A percentile compares a stretch with the other conserved stretches of the same genome.
Conservation (phyloP, 257 asterid genomes). For the Ehretia macrophylla region DNA sequence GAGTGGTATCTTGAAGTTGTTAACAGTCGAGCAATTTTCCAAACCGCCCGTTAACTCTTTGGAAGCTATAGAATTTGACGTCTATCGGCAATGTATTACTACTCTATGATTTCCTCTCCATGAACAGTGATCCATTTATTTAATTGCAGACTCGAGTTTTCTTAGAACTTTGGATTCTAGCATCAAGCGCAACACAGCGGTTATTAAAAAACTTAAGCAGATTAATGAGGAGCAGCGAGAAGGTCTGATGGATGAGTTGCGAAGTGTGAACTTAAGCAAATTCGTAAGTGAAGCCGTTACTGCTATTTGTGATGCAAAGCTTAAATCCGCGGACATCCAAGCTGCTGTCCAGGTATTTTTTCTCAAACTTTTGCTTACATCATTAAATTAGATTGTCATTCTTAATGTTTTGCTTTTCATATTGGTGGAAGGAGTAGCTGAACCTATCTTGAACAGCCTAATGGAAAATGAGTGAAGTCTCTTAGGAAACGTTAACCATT, state of each 20-base stretch:
- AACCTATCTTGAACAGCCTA: no score
- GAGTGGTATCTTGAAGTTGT: no score
- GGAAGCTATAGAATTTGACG: not conserved
- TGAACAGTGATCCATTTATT: conserved; percentile 18
- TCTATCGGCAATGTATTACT: not conserved
- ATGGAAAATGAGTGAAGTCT: not conserved
- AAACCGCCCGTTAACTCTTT: no score
- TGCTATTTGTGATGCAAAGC: conserved; percentile 95
- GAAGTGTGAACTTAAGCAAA: conserved; percentile 90
- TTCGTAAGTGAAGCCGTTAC: conserved; percentile 98
- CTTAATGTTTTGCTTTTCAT: not conserved
- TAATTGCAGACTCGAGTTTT: conserved; percentile 69
- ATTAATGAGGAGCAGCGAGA: conserved; percentile 94
- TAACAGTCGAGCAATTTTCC: no score
- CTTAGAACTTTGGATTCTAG: conserved; percentile 97
- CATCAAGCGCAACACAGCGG: conserved; percentile 96
- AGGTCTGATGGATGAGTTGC: conserved; percentile 91
- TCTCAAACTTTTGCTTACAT: conserved; percentile 3
- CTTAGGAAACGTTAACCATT: not conserved
- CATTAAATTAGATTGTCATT: not conserved
- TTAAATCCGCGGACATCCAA: conserved; percentile 84
- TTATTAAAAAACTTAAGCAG: conserved; percentile 89
- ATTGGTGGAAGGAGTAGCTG: no score
- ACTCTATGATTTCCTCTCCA: not conserved
- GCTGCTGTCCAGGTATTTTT: conserved; percentile 89